Evolutionary conservation across 805 yeast species (phyloP), one percentile per base, ranked within the genome.

Genomic region (Suhomyces sp.): DNA sequence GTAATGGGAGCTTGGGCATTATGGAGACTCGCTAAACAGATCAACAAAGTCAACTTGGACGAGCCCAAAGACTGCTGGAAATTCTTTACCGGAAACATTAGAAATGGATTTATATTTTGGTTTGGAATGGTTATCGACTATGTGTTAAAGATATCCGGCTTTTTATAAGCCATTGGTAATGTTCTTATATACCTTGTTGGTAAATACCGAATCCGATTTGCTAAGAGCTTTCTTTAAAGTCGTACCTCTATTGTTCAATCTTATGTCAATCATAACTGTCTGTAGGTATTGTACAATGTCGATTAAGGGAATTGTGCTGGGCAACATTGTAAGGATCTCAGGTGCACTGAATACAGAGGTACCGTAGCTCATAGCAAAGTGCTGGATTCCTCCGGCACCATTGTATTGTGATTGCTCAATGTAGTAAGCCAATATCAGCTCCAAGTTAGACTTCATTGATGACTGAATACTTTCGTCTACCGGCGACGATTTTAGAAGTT

Each of bases 31-130:
- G 78, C 81, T 60, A 70, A 70, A 36, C 88, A 88, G 88, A 87
- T 92, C 60, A 74, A 72, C 51, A 77, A 72, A 15, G 97, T 92
- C 6, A 83, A 94, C 65, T 76, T 94, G 53, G 89, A 94, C 65
- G 74, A 83, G 60, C 97, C 97, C 12, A 75, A 70, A 31, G 80
- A 84, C 62, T 94, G 99, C 71, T 89, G 97, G 91, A 76, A 78
- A 52, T 82, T 85, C 68, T 94, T 94, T 66, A 77, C 77, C 15
- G 81, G 83, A 40, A 94, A 93, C 67, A 87, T 92, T 60, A 77
- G 77, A 52, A 88, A 96, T 2, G 96, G 94, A 0, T 77, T 84
- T 63, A 79, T 80, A 45, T 77, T 88, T 56, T 81, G 88, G 72
- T 67, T 75, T 38, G 94, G 93, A 7, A 78, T 88, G 60, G 65